A percentile compares a stretch with the other conserved stretches of the same genome.
phyloP scores from a whole-genome alignment of 768 basidiomycete genomes.

The Kwoniella sp. region DNA sequence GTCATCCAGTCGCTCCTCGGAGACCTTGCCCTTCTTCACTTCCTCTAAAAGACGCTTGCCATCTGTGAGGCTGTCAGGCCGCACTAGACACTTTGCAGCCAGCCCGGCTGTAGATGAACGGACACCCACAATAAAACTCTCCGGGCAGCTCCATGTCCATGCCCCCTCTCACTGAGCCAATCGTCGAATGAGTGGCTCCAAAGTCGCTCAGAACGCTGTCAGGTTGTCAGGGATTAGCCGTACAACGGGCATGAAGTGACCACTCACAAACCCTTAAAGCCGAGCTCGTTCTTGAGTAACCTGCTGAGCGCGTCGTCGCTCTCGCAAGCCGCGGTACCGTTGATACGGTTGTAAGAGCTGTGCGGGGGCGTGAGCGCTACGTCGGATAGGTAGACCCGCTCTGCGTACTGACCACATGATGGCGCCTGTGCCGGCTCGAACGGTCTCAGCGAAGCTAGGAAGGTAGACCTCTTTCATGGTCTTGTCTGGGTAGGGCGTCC shows the following conservation, averaged over 20 bases:
- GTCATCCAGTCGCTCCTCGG: slow-evolving; percentile 37
- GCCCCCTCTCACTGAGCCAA: slow-evolving; percentile 27
- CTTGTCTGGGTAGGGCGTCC: slow-evolving; percentile 39
- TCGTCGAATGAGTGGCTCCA: slow-evolving; percentile 41
- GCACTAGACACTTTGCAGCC: neutral
- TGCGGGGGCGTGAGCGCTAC: neutral
- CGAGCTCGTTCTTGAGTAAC: slow-evolving; percentile 48
- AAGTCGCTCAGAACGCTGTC: too few relatives aligned
- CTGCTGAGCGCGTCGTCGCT: slow-evolving; percentile 44
- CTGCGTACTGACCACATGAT: slow-evolving; percentile 43
- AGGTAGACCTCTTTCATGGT: slow-evolving; percentile 50
- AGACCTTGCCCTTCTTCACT: slow-evolving; percentile 33
- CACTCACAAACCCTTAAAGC: slow-evolving; percentile 47
- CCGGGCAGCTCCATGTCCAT: slow-evolving; percentile 47
- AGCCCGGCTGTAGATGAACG: neutral
- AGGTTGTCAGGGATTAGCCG: too few relatives aligned
- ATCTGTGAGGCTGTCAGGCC: slow-evolving; percentile 8
- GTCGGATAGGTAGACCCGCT: slow-evolving; percentile 1
- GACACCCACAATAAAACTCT: slow-evolving; percentile 27
- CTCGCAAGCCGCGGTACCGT: slow-evolving; percentile 48
- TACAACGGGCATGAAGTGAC: too few relatives aligned
- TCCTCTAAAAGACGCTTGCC: slow-evolving; percentile 28
- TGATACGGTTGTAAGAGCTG: slow-evolving; percentile 46
- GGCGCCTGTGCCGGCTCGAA: slow-evolving; percentile 48
- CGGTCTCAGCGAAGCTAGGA: slow-evolving; percentile 49